These are phyloP conservation scores for Vanderwaltozyma polyspora DNA, from an alignment of 805 yeast genomes.

Conservation along the genomic window DNA sequence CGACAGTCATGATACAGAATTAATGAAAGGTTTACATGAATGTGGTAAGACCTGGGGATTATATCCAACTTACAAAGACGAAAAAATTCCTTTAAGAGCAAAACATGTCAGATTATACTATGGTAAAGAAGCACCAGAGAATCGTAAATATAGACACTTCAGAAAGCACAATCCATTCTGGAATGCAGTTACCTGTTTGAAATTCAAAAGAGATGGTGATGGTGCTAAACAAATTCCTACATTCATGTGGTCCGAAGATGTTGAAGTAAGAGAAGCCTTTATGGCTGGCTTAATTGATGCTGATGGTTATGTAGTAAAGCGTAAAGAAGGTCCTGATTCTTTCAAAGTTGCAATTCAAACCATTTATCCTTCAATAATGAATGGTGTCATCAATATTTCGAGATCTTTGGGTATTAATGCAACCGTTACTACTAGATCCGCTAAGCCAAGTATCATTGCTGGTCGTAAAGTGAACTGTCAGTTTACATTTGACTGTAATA, in stretches of 20 bases:
- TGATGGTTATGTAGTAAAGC: slow-evolving; percentile 25
- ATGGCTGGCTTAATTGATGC: slow-evolving; percentile 37
- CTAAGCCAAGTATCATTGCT: slow-evolving; percentile 10
- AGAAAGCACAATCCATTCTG: slow-evolving; percentile 25
- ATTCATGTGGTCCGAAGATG: slow-evolving; percentile 26
- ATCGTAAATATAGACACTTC: slow-evolving; percentile 9
- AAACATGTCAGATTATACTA: slow-evolving; percentile 17
- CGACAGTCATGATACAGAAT: slow-evolving; percentile 19
- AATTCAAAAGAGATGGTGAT: slow-evolving; percentile 14
- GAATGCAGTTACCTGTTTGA: slow-evolving; percentile 17
- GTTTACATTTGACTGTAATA: slow-evolving; percentile 18
- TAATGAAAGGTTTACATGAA: slow-evolving; percentile 20
- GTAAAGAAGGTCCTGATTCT: slow-evolving; percentile 9
- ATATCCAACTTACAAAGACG: slow-evolving; percentile 13
- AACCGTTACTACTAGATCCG: slow-evolving; percentile 24
- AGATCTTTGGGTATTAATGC: slow-evolving; percentile 35
- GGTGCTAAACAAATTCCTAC: slow-evolving; percentile 28
- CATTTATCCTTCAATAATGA: slow-evolving; percentile 23
- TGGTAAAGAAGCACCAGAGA: slow-evolving; percentile 8
- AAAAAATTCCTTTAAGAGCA: slow-evolving; percentile 13
- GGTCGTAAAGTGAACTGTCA: slow-evolving; percentile 18
- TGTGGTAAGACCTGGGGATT: slow-evolving; percentile 20
- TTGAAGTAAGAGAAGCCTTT: slow-evolving; percentile 34
- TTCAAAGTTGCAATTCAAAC: slow-evolving; percentile 26
- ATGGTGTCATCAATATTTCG: slow-evolving; percentile 29